phyloP scores from a whole-genome alignment of 2,329 filamentous ascomycete genomes.

The Fusarium globosum region DNA sequence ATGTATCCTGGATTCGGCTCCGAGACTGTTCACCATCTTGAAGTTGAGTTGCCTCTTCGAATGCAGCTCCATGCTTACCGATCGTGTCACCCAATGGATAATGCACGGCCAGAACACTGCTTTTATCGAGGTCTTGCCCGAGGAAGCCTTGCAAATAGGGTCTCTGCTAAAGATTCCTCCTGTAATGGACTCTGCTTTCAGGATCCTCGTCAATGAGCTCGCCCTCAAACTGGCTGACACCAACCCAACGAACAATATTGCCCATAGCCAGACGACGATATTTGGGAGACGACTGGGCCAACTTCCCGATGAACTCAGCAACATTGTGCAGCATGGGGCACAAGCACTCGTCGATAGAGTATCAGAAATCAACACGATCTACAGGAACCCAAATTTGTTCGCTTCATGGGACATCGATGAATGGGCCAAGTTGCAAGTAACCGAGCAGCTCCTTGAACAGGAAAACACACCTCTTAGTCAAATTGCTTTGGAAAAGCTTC shows the following conservation, averaged over 20 bases:
- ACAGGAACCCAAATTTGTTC: conserved; percentile 49
- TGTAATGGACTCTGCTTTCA: conserved; percentile 63
- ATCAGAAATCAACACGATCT: conserved; percentile 38
- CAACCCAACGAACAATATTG: not conserved
- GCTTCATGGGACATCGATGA: conserved; percentile 43
- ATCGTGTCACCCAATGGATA: conserved; percentile 69
- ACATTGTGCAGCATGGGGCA: conserved; percentile 69
- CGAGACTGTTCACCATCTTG: conserved; percentile 74
- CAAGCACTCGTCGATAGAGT: conserved; percentile 63
- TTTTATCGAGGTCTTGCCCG: conserved; percentile 73
- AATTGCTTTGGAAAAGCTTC: conserved; percentile 32
- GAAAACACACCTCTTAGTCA: not conserved
- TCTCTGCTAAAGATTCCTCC: conserved; percentile 56
- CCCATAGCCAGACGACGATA: conserved; percentile 44
- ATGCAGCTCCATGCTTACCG: conserved; percentile 57
- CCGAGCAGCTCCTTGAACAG: conserved; percentile 43
- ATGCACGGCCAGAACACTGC: conserved; percentile 62
- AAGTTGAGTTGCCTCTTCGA: conserved; percentile 70
- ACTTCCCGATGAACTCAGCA: conserved; percentile 65
- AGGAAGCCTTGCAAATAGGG: conserved; percentile 69
- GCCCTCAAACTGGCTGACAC: conserved; percentile 59
- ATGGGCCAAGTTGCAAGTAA: conserved; percentile 48
- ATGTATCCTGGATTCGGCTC: conserved; percentile 70
- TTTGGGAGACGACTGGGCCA: conserved; percentile 61
- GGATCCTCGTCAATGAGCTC: conserved; percentile 71